Conservation (phyloP, 2,329 filamentous ascomycete genomes). For the Penicillium sumatraense region DNA sequence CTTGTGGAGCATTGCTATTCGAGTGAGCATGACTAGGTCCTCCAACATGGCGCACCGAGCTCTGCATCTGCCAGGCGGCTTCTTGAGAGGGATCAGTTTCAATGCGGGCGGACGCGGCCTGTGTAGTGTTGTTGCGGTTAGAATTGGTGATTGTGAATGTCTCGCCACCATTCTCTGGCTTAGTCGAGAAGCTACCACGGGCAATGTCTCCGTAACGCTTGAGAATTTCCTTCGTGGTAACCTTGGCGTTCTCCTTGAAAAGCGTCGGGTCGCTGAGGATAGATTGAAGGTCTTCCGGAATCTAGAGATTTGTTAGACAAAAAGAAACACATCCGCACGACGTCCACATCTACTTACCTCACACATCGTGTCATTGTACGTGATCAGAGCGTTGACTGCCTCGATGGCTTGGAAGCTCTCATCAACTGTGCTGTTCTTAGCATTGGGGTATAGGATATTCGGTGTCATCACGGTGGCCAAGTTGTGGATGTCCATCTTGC, state of each 20-base stretch:
- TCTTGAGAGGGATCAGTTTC: slow-evolving; percentile 82
- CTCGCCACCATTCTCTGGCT: slow-evolving; percentile 57
- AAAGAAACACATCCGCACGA: neutral
- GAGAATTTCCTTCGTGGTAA: slow-evolving; percentile 96
- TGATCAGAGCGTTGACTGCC: slow-evolving; percentile 87
- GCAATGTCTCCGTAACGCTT: slow-evolving; percentile 87
- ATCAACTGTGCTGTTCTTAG: slow-evolving; percentile 73
- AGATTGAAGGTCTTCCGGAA: slow-evolving; percentile 87
- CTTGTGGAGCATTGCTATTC: slow-evolving; percentile 29
- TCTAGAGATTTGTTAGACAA: slow-evolving; percentile 56
- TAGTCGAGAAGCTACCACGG: slow-evolving; percentile 65
- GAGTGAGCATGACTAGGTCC: slow-evolving; percentile 46
- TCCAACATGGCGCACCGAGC: slow-evolving; percentile 76
- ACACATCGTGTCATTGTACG: slow-evolving; percentile 94
- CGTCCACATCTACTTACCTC: slow-evolving; percentile 67
- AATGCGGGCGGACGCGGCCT: slow-evolving; percentile 65
- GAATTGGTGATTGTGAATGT: slow-evolving; percentile 52
- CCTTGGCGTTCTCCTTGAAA: slow-evolving; percentile 80
- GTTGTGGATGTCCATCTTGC: slow-evolving; percentile 99
- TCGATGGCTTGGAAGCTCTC: slow-evolving; percentile 94
- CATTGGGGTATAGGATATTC: slow-evolving; percentile 81
- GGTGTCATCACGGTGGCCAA: slow-evolving; percentile 96
- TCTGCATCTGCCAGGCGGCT: slow-evolving; percentile 77
- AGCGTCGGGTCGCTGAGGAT: slow-evolving; percentile 82
- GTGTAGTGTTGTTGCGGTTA: slow-evolving; percentile 44